These are phyloP conservation scores for Cadophora sp. DNA, from an alignment of 2,329 filamentous ascomycete species.

Conservation along the genomic window DNA sequence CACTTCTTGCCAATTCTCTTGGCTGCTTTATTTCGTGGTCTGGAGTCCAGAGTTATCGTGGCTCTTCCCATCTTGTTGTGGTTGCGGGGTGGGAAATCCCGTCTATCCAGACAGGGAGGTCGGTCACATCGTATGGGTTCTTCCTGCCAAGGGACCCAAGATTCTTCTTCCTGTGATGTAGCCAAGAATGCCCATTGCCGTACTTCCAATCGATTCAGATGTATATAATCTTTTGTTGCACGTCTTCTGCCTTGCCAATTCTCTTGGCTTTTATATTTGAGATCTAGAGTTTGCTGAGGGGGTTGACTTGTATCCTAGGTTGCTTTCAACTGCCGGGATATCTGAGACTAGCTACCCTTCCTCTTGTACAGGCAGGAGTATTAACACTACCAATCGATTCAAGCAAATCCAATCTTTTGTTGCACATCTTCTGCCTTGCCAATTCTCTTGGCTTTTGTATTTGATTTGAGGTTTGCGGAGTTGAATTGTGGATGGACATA, in stretches of 20 bases:
- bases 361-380: neutral
- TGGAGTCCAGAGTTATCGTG: too few species aligned
- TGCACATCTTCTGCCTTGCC: neutral
- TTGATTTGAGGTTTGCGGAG: neutral
- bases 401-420: neutral
- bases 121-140: too few species aligned
- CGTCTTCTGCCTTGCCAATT: constrained; percentile 14
- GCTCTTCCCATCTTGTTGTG: too few species aligned
- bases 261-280: neutral
- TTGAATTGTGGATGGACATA: neutral
- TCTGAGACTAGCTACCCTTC: neutral
- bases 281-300: neutral
- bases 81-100: too few species aligned
- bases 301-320: neutral
- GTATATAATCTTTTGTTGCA: constrained; percentile 1
- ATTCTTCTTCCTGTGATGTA: too few species aligned
- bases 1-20: constrained; percentile 15
- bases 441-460: neutral
- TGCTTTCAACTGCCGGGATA: neutral
- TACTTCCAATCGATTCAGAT: too few species aligned
- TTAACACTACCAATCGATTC: neutral
- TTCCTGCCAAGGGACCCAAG: too few species aligned
- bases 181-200: too few species aligned
- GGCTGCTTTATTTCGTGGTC: neutral
- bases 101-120: too few species aligned